These are phyloP conservation scores for Trichosporon asahii DNA, from an alignment of 1,284 basidiomycete species.

Conservation along the genomic window DNA sequence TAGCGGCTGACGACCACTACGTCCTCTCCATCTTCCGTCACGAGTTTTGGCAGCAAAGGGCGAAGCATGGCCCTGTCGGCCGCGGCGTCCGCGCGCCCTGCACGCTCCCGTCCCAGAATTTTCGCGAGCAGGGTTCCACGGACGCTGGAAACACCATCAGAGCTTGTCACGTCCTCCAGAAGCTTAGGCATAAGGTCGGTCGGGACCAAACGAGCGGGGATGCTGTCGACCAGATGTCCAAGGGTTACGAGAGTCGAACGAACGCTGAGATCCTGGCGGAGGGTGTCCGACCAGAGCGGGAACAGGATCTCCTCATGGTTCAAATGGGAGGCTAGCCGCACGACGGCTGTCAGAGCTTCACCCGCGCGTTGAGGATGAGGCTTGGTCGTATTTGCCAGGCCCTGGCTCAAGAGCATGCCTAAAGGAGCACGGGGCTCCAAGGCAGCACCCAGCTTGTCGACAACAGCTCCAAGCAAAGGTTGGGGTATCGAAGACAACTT, in stretches of 20 bases:
- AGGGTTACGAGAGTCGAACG: constrained; percentile 22
- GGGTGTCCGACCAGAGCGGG: neutral
- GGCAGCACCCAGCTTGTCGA: neutral
- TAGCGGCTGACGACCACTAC: constrained; percentile 32
- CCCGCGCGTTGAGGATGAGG: constrained; percentile 29
- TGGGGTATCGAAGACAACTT: neutral
- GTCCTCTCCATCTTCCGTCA: constrained; percentile 14
- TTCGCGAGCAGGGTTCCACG: neutral
- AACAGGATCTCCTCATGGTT: neutral
- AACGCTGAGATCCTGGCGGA: constrained; percentile 17
- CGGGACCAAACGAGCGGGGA: constrained; percentile 27
- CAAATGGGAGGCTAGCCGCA: neutral
- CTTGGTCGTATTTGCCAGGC: constrained; percentile 31
- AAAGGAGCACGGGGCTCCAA: neutral
- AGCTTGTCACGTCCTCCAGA: constrained; percentile 25
- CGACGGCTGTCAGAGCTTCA: constrained; percentile 29
- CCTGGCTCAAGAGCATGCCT: neutral
- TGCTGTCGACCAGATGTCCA: constrained; percentile 23
- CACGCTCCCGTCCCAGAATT: constrained; percentile 19
- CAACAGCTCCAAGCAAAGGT: neutral
- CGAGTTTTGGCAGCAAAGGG: constrained; percentile 31
- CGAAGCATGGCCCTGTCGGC: constrained; percentile 23
- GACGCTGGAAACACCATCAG: neutral
- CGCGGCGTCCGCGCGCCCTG: neutral
- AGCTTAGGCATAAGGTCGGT: constrained; percentile 24